phyloP scores from a whole-genome alignment of 140 eudicot species.

The Flaveria floridana region DNA sequence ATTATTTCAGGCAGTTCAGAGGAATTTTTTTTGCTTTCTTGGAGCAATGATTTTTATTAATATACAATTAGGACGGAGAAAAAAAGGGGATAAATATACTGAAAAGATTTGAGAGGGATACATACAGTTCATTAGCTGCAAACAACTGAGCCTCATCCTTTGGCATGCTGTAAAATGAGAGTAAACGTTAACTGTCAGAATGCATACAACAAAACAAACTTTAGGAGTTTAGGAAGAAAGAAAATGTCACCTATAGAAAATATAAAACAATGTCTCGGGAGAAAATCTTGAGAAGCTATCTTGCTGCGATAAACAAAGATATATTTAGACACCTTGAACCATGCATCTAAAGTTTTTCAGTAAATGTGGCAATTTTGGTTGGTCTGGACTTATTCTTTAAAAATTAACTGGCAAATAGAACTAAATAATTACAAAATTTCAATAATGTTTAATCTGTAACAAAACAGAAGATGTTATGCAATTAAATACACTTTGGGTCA shows the following conservation, averaged over 20 bases:
- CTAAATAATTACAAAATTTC: background rate
- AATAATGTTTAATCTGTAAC: background rate
- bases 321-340: conserved; percentile 4
- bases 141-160: conserved; percentile 83
- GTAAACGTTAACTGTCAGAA: conserved; percentile 18
- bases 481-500: background rate
- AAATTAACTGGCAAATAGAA: background rate
- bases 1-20: background rate
- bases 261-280: conserved; percentile 70
- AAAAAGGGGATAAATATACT: background rate
- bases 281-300: conserved; percentile 63
- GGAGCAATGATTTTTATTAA: conserved; percentile 4
- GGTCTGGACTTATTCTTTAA: background rate
- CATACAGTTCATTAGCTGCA: conserved; percentile 86
- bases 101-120: conserved; percentile 14
- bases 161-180: conserved; percentile 75
- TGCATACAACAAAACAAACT: conserved; percentile 3
- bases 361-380: background rate
- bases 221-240: conserved; percentile 6
- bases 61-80: background rate
- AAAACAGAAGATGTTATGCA: background rate
- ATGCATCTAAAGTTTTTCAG: conserved; percentile 15
- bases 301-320: conserved; percentile 49
- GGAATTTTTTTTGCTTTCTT: conserved; percentile 6
- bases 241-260: conserved; percentile 65